Conservation (phyloP, 2,329 filamentous ascomycete genomes). For the Talaromyces amestolkiae region DNA sequence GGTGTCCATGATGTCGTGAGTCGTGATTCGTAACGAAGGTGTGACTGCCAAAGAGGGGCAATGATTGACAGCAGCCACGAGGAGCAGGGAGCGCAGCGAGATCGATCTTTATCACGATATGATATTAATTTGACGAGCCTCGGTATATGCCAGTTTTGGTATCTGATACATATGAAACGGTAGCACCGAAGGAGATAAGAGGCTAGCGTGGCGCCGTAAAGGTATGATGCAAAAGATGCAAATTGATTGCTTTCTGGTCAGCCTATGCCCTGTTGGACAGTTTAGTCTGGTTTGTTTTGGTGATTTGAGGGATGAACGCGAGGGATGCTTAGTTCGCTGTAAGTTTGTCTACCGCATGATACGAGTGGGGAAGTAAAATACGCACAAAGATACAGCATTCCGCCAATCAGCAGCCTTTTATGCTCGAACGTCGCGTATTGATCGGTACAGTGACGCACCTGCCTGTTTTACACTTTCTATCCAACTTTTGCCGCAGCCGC, state of each 20-base stretch:
- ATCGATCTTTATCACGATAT: not conserved
- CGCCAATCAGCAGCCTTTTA: not conserved
- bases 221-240: not conserved
- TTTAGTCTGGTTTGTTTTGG: not conserved
- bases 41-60: not conserved
- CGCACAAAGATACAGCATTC: not conserved
- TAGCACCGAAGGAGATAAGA: not conserved
- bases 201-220: not conserved
- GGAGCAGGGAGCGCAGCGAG: not conserved
- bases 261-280: not conserved
- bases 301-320: conserved; percentile 1
- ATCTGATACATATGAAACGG: not conserved
- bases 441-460: conserved; percentile 9
- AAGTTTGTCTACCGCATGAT: not conserved
- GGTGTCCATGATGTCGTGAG: conserved; percentile 29
- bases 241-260: not conserved
- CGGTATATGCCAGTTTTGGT: not conserved
- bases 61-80: not conserved
- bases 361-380: not conserved
- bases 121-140: not conserved
- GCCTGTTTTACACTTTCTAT: not conserved
- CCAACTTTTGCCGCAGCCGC: conserved; percentile 5
- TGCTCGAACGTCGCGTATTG: not conserved
- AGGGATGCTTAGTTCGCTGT: not conserved
- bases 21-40: not conserved